phyloP scores from a whole-genome alignment of 2,329 filamentous ascomycete species.

The Aspergillus persii region DNA sequence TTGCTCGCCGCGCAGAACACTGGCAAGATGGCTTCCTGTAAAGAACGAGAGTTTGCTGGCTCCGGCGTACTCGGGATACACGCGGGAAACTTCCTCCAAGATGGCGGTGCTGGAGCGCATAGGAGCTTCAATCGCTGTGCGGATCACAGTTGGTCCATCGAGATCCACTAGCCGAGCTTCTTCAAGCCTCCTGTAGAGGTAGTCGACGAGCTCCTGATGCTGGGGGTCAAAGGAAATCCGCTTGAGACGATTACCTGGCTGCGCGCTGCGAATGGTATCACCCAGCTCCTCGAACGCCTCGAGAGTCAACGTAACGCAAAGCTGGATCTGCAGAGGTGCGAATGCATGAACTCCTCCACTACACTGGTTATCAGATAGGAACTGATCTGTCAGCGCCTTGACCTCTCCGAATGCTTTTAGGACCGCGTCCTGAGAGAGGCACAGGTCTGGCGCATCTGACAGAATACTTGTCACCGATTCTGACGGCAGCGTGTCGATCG shows the following conservation, averaged over 20 bases:
- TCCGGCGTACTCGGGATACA: conserved; percentile 25
- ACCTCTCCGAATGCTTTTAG: conserved; percentile 27
- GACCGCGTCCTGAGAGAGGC: conserved; percentile 8
- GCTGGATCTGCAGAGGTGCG: conserved; percentile 22
- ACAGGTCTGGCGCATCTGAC: conserved; percentile 4
- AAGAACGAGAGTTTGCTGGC: conserved; percentile 26
- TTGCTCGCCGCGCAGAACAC: conserved; percentile 28
- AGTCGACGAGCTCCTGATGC: conserved; percentile 31
- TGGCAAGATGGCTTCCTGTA: conserved; percentile 19
- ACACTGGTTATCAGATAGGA: conserved; percentile 24
- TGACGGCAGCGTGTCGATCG: background rate
- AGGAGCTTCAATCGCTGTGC: conserved; percentile 26
- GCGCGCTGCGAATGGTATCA: conserved; percentile 18
- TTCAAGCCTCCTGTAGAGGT: conserved; percentile 35
- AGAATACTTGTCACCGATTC: conserved; percentile 7
- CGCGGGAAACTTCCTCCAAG: conserved; percentile 26
- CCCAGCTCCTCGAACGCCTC: conserved; percentile 40
- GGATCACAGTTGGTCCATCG: conserved; percentile 22
- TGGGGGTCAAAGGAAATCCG: conserved; percentile 25
- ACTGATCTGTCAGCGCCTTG: conserved; percentile 27
- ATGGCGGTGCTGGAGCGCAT: conserved; percentile 21
- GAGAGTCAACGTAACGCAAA: conserved; percentile 24
- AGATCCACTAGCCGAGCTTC: conserved; percentile 32
- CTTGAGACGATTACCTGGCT: conserved; percentile 15
- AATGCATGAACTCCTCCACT: conserved; percentile 27